phyloP scores from a whole-genome alignment of 257 asterid genomes.

The Solanum piurae region DNA sequence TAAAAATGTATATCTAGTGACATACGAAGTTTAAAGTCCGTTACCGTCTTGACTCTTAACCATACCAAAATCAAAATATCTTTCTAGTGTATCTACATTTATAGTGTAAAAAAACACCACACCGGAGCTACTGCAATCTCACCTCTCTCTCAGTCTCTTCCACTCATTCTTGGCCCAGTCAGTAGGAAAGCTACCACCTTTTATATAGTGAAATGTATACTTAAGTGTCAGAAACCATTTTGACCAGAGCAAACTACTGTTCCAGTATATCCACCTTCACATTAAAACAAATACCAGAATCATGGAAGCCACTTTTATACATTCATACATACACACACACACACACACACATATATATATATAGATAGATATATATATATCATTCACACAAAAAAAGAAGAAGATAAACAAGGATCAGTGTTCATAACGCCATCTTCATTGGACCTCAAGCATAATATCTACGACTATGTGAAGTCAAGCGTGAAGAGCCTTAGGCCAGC shows the following conservation, averaged over 20 bases:
- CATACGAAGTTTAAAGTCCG: background rate
- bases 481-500: background rate
- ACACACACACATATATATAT: too few species aligned
- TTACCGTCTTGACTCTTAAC: background rate
- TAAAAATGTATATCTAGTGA: background rate
- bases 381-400: too few species aligned
- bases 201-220: background rate
- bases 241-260: background rate
- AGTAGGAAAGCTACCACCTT: background rate
- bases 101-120: background rate
- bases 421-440: background rate
- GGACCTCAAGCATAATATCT: background rate
- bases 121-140: background rate
- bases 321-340: too few species aligned
- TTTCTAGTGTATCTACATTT: background rate
- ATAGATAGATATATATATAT: too few species aligned
- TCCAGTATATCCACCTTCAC: too few species aligned
- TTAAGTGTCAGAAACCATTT: background rate
- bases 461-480: background rate
- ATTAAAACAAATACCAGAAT: too few species aligned
- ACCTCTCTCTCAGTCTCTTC: background rate
- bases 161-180: background rate
- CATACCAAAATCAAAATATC: background rate
- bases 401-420: background rate
- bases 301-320: too few species aligned